Percentiles rank a stretch among this genome's conserved stretches.
Evolutionary conservation across 1,284 basidiomycete species (phyloP).

Genomic region (Porogramme epimiltina): DNA sequence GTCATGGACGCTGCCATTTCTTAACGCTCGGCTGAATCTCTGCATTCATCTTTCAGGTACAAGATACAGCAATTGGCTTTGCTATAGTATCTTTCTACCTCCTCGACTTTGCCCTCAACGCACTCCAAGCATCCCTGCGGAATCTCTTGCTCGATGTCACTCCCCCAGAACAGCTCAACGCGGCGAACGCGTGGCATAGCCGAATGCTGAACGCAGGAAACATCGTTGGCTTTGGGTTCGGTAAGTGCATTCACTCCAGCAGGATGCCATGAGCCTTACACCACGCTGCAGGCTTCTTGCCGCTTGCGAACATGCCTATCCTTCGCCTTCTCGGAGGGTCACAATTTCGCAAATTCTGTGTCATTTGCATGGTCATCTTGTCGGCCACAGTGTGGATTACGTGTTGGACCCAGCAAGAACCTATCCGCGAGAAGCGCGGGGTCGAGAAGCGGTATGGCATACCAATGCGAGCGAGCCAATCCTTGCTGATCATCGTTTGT

Average conservation of each 20-base stretch:
- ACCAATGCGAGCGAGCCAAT: background rate
- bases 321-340: conserved; percentile 85
- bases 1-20: conserved; percentile 20
- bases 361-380: conserved; percentile 82
- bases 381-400: conserved; percentile 86
- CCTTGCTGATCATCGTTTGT: conserved; percentile 28
- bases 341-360: conserved; percentile 95
- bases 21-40: background rate
- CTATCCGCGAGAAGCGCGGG: conserved; percentile 50
- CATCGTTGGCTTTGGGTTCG: conserved; percentile 89
- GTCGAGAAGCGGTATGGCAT: conserved; percentile 44
- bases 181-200: conserved; percentile 98
- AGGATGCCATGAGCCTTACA: background rate
- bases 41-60: conserved; percentile 47
- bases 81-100: conserved; percentile 93
- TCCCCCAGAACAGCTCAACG: conserved; percentile 84
- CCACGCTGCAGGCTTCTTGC: conserved; percentile 69
- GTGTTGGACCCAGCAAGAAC: conserved; percentile 80
- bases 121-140: conserved; percentile 88
- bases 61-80: conserved; percentile 76
- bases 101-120: conserved; percentile 94
- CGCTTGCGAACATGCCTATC: conserved; percentile 75
- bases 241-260: conserved; percentile 36
- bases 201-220: conserved; percentile 95
- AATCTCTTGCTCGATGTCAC: conserved; percentile 92